These are phyloP conservation scores for Hyaloscypha hepaticicola DNA, from an alignment of 495 filamentous ascomycete species.

Conservation along the genomic window DNA sequence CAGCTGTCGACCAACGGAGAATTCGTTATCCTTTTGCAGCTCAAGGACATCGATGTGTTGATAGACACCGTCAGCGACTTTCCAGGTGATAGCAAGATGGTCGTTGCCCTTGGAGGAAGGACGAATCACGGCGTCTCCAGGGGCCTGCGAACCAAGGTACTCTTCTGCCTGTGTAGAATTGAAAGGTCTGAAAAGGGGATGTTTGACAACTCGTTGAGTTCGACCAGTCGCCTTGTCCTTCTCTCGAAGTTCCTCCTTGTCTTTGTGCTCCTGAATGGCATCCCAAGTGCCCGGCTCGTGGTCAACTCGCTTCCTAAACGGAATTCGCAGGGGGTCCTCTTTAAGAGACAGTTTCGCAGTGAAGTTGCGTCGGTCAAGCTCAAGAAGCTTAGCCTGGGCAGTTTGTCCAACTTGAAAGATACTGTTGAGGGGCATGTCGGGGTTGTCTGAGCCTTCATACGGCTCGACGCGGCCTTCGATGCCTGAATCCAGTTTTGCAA, in stretches of 20 bases:
- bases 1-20: slow-evolving; percentile 80
- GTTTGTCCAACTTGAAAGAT: slow-evolving; percentile 76
- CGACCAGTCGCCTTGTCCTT: slow-evolving; percentile 80
- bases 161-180: slow-evolving; percentile 93
- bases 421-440: slow-evolving; percentile 39
- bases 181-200: slow-evolving; percentile 90
- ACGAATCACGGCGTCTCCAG: slow-evolving; percentile 90
- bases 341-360: slow-evolving; percentile 78
- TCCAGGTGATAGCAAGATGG: slow-evolving; percentile 96
- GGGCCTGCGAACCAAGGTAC: slow-evolving; percentile 77
- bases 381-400: slow-evolving; percentile 80
- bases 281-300: slow-evolving; percentile 84
- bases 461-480: slow-evolving; percentile 79
- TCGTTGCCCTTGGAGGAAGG: slow-evolving; percentile 92
- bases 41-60: slow-evolving; percentile 98
- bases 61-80: slow-evolving; percentile 90
- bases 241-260: slow-evolving; percentile 72
- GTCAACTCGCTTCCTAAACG: slow-evolving; percentile 63
- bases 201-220: slow-evolving; percentile 91
- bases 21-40: slow-evolving; percentile 93
- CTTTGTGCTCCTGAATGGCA: slow-evolving; percentile 69
- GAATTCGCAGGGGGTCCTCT: slow-evolving; percentile 72
- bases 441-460: slow-evolving; percentile 43
- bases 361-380: slow-evolving; percentile 80
- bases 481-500: slow-evolving; percentile 90